Percentiles rank a stretch among this genome's conserved stretches.
phyloP scores from a whole-genome alignment of 2,329 filamentous ascomycete genomes.

The Colletotrichum karsti region DNA sequence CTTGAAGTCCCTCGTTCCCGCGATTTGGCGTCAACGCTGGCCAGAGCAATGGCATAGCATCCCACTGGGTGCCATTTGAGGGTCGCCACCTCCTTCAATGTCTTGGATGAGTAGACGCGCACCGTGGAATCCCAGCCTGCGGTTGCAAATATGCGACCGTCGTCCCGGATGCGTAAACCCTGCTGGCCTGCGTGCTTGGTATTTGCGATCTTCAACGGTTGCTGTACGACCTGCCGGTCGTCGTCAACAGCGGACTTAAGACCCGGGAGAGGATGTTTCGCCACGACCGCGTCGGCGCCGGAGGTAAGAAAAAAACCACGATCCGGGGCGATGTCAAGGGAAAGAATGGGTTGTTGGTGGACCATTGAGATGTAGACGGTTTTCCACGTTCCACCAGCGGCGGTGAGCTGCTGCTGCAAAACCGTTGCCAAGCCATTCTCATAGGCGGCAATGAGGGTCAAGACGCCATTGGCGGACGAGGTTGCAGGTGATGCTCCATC shows the following conservation, averaged over 20 bases:
- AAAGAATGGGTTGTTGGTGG: constrained; percentile 85
- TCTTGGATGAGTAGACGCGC: constrained; percentile 82
- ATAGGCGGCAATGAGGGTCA: constrained; percentile 80
- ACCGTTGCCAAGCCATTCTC: constrained; percentile 84
- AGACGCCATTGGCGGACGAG: constrained; percentile 26
- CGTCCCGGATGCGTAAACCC: constrained; percentile 77
- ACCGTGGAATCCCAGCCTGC: constrained; percentile 90
- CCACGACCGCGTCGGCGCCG: constrained; percentile 81
- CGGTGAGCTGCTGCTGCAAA: constrained; percentile 65
- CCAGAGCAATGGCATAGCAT: constrained; percentile 84
- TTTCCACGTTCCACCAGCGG: constrained; percentile 49
- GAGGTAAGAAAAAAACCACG: constrained; percentile 77
- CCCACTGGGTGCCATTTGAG: constrained; percentile 94
- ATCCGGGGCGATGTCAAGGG: constrained; percentile 65
- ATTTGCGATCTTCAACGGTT: constrained; percentile 69
- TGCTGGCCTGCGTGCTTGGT: constrained; percentile 95
- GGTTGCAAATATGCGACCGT: constrained; percentile 86
- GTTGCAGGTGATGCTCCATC: constrained; percentile 36
- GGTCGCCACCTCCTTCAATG: constrained; percentile 87
- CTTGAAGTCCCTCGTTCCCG: constrained; percentile 7
- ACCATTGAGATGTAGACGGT: constrained; percentile 70
- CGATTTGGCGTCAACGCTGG: constrained; percentile 42
- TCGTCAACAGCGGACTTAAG: not conserved
- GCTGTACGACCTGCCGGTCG: constrained; percentile 10
- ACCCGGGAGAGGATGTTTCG: constrained; percentile 74